phyloP scores from a whole-genome alignment of 371 early-diverging fungal species.

The Apophysomyces ossiformis region DNA sequence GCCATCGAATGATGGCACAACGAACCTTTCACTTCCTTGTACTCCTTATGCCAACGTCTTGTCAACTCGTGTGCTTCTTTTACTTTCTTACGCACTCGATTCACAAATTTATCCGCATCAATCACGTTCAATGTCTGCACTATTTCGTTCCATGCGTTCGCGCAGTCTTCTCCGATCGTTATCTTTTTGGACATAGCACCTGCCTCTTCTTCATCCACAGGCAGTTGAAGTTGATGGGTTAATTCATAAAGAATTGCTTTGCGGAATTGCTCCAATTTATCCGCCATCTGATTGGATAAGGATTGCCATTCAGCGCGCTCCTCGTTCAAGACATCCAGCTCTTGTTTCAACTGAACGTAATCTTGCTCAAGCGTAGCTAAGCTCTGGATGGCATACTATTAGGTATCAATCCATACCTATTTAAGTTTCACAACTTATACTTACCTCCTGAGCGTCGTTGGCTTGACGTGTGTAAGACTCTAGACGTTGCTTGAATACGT shows the following conservation, averaged over 20 bases:
- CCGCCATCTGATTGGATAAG: slow-evolving; percentile 43
- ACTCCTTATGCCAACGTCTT: slow-evolving; percentile 43
- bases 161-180: slow-evolving; percentile 25
- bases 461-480: slow-evolving; percentile 10
- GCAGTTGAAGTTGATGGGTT: slow-evolving; percentile 45
- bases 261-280: slow-evolving; percentile 41
- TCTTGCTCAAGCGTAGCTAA: slow-evolving; percentile 24
- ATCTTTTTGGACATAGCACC: slow-evolving; percentile 34
- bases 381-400: slow-evolving; percentile 11
- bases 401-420: not conserved
- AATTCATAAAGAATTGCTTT: slow-evolving; percentile 41
- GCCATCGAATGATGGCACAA: not conserved
- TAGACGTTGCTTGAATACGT: slow-evolving; percentile 9
- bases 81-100: slow-evolving; percentile 44
- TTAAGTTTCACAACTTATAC: not conserved
- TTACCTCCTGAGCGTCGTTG: slow-evolving; percentile 7
- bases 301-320: slow-evolving; percentile 33
- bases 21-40: slow-evolving; percentile 44
- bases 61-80: slow-evolving; percentile 53
- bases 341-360: slow-evolving; percentile 19
- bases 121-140: slow-evolving; percentile 35
- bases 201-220: slow-evolving; percentile 45
- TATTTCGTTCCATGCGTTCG: slow-evolving; percentile 42
- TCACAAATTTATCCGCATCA: slow-evolving; percentile 37
- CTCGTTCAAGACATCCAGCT: slow-evolving; percentile 31